Evolutionary conservation across 176 grass and related monocot species (phyloP), one percentile per base, ranked within the genome.

Genomic region (Triticum timopheevii): DNA sequence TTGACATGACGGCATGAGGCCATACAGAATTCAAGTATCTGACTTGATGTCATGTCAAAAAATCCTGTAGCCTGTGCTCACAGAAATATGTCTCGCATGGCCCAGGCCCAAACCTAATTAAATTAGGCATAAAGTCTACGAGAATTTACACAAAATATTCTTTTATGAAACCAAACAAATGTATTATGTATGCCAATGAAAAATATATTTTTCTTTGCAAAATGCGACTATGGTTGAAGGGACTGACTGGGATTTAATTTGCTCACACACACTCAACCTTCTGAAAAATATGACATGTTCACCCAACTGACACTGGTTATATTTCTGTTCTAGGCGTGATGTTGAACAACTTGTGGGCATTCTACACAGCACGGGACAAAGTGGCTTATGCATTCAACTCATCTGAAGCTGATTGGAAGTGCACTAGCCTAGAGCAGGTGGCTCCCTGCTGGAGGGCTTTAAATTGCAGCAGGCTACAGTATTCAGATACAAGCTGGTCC

Each of bases 301-400:
- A 24, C 39, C 69, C 22, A 72, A 72, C 5, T 72, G 35, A 73
- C 38, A 73, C 69, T 24, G 69, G 36, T 40, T 42, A 72, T n/a
- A 40, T 39, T 72, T 42, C 36, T n/a, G 69, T 40, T 72, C 20
- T 71, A 39, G 69, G 10, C 20, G 22, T 71, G 35, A 9, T 71
- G 8, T 70, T 69, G 33, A 69, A 70, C 17, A 70, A 70, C 67
- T 71, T 71, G 68, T 71, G 69, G 68, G 35, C 69, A 72, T 42
- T 65, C 69, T 22, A 40, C 35, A 71, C 20, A 13, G 69, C 36
- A 40, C 5, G 4, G 6, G 69, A 72, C 20, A 42, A 40, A 67
- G 69, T 40, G 36, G 19, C 69, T 72, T 72, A 42, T 23, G 36
- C 20, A 22, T 22, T 2, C 35, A 72, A 42, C 16, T 65, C 63